These are phyloP conservation scores for Penicillium sp. DNA, from an alignment of 2,329 filamentous ascomycete genomes.

Conservation along the genomic window DNA sequence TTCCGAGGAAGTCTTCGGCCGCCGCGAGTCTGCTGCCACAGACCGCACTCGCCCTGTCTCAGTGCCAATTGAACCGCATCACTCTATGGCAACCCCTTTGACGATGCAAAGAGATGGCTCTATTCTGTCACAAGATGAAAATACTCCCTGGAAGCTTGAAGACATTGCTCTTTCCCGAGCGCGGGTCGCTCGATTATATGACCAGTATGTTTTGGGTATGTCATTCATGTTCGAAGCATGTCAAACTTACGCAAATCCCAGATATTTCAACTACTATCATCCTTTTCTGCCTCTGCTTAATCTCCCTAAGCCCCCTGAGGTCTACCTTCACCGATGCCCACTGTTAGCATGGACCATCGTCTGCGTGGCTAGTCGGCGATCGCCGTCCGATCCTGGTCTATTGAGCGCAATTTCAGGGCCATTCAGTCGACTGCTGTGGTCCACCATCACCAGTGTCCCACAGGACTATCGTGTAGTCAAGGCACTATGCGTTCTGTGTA, in stretches of 20 bases:
- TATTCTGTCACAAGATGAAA: slow-evolving; percentile 35
- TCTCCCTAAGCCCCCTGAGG: slow-evolving; percentile 48
- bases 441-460: slow-evolving; percentile 53
- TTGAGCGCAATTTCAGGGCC: slow-evolving; percentile 48
- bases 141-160: slow-evolving; percentile 47
- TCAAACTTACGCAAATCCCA: no score
- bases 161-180: slow-evolving; percentile 37
- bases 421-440: slow-evolving; percentile 54
- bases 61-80: slow-evolving; percentile 30
- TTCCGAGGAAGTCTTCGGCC: slow-evolving; percentile 32
- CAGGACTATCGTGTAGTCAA: slow-evolving; percentile 60
- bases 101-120: slow-evolving; percentile 30
- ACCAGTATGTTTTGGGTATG: slow-evolving; percentile 37
- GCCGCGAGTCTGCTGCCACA: slow-evolving; percentile 27
- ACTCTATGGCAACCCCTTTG: slow-evolving; percentile 30
- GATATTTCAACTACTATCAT: slow-evolving; percentile 59
- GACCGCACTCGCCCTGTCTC: slow-evolving; percentile 29
- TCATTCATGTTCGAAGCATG: no score
- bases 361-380: slow-evolving; percentile 55
- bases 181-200: slow-evolving; percentile 40
- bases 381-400: slow-evolving; percentile 49
- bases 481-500: slow-evolving; percentile 56
- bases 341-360: slow-evolving; percentile 61
- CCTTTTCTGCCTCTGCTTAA: slow-evolving; percentile 58
- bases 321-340: slow-evolving; percentile 52